Evolutionary conservation across 1,284 basidiomycete genomes (phyloP).

Genomic region (Pseudozyma thailandica): DNA sequence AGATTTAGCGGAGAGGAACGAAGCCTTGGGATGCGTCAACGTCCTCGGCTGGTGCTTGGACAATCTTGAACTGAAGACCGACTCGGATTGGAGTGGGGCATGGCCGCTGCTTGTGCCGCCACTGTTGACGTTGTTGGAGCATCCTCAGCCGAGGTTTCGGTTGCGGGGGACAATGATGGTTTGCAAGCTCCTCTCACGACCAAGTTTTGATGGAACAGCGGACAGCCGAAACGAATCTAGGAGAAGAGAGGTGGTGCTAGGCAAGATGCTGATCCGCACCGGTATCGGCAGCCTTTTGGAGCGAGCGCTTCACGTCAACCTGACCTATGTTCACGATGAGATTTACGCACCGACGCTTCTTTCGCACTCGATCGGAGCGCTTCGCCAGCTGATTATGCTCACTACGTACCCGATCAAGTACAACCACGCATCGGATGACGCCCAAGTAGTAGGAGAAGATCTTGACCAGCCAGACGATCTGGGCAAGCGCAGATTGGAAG

Average conservation of each 20-base stretch:
- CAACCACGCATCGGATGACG: background rate
- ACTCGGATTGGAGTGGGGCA: conserved; percentile 23
- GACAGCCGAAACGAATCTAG: background rate
- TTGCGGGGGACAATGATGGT: conserved; percentile 13
- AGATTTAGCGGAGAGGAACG: conserved; percentile 14
- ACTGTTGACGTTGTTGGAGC: conserved; percentile 38
- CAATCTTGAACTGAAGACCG: conserved; percentile 4
- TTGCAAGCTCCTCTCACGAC: conserved; percentile 6
- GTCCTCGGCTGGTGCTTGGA: conserved; percentile 28
- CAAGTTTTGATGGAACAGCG: background rate
- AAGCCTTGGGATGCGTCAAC: conserved; percentile 37
- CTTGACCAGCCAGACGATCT: conserved; percentile 11
- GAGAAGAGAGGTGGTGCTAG: conserved; percentile 3
- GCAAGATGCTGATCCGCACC: conserved; percentile 28
- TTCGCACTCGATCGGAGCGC: conserved; percentile 16
- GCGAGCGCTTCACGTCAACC: conserved; percentile 29
- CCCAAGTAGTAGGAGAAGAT: background rate
- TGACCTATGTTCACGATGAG: conserved; percentile 40
- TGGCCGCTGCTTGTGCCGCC: conserved; percentile 43
- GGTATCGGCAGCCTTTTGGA: conserved; percentile 40
- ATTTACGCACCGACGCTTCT: conserved; percentile 17
- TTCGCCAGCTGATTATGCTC: conserved; percentile 27
- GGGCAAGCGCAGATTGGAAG: conserved; percentile 22
- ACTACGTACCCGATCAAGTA: conserved; percentile 27
- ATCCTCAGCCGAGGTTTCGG: conserved; percentile 31